phyloP scores from a whole-genome alignment of 2,329 filamentous ascomycete genomes.

The Colletotrichum melonis region DNA sequence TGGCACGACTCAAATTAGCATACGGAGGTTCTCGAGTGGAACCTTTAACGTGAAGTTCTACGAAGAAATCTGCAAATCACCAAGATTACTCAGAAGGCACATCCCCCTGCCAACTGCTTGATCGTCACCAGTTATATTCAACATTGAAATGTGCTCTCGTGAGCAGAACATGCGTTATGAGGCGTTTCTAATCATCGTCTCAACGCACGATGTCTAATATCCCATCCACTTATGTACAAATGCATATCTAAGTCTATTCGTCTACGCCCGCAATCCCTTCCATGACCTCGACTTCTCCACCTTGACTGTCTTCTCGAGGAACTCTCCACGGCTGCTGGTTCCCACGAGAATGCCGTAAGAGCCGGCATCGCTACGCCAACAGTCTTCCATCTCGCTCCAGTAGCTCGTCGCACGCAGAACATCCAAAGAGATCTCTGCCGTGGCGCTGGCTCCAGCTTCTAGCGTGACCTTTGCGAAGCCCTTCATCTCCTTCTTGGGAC shows the following conservation, averaged over 20 bases:
- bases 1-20: neutral
- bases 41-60: neutral
- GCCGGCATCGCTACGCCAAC: constrained; percentile 52
- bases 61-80: neutral
- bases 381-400: constrained; percentile 52
- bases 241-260: neutral
- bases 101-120: neutral
- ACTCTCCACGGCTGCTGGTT: constrained; percentile 42
- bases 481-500: constrained; percentile 55
- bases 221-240: neutral
- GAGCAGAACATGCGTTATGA: neutral
- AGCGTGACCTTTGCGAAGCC: constrained; percentile 56
- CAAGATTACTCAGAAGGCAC: neutral
- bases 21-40: neutral
- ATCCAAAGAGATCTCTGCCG: constrained; percentile 45
- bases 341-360: constrained; percentile 51
- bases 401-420: constrained; percentile 50
- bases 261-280: constrained; percentile 27
- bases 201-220: neutral
- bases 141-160: too few relatives aligned
- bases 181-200: neutral
- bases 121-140: too few relatives aligned
- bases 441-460: constrained; percentile 46
- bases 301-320: constrained; percentile 35
- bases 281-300: constrained; percentile 33